These are phyloP conservation scores for Calonectria pseudoreteaudii DNA, from an alignment of 2,329 filamentous ascomycete species.

Conservation along the genomic window DNA sequence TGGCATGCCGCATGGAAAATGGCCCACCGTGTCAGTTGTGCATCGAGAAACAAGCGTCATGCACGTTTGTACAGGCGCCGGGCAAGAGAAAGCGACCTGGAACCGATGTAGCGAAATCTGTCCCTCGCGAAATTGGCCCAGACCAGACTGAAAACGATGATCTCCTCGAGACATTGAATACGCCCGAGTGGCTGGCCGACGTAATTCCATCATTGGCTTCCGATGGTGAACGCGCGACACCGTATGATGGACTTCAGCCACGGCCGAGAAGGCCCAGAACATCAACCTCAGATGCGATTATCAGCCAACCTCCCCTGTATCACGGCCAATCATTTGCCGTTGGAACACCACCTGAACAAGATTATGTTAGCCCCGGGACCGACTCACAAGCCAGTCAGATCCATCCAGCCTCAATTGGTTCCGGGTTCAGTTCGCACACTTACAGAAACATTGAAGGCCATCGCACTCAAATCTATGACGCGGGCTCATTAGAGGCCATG, in stretches of 20 bases:
- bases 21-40: conserved; percentile 8
- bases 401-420: not conserved
- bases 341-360: not conserved
- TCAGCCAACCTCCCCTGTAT: not conserved
- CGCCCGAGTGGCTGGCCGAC: not conserved
- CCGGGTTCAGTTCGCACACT: not conserved
- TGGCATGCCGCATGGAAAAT: conserved; percentile 11
- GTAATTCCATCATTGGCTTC: not conserved
- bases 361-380: not conserved
- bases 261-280: not conserved
- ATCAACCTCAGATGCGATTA: not conserved
- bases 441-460: not conserved
- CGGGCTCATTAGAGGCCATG: not conserved
- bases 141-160: not conserved
- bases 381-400: not conserved
- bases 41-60: conserved; percentile 4
- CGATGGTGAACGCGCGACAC: not conserved
- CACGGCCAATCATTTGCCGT: not conserved
- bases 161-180: not conserved
- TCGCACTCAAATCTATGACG: not conserved
- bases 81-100: conserved; percentile 5
- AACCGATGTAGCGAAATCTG: not conserved
- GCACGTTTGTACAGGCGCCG: conserved; percentile 8
- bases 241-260: not conserved
- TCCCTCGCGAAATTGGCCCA: not conserved